Conservation (phyloP, 1,139 yeast species). For the Yamadazyma pseudoaaseri region DNA sequence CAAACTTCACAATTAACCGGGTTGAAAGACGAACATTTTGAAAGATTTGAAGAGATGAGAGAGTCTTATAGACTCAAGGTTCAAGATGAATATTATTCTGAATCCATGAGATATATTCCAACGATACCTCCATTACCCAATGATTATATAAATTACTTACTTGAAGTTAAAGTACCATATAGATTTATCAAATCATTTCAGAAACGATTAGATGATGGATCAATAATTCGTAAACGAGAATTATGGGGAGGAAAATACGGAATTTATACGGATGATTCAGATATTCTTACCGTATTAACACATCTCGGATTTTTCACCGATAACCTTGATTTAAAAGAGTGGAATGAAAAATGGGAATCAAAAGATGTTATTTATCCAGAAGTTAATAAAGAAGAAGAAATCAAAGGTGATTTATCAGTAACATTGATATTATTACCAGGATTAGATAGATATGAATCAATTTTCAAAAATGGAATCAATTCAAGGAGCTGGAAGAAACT, state of each 20-base stretch:
- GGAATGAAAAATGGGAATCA: slow-evolving; percentile 34
- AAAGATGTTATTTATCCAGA: slow-evolving; percentile 28
- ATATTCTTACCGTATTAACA: slow-evolving; percentile 67
- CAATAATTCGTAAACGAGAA: slow-evolving; percentile 43
- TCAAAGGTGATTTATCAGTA: slow-evolving; percentile 59
- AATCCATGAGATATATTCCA: slow-evolving; percentile 32
- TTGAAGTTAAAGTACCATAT: slow-evolving; percentile 66
- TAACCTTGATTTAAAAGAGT: slow-evolving; percentile 28
- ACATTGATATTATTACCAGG: slow-evolving; percentile 71
- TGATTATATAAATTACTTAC: slow-evolving; percentile 56
- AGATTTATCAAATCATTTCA: slow-evolving; percentile 29
- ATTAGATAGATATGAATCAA: slow-evolving; percentile 59
- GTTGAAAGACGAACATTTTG: slow-evolving; percentile 32
- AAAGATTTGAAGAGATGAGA: slow-evolving; percentile 30
- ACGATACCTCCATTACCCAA: slow-evolving; percentile 46
- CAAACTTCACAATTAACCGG: slow-evolving; percentile 40
- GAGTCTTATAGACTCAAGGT: slow-evolving; percentile 25
- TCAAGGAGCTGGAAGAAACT: slow-evolving; percentile 67
- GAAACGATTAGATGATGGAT: slow-evolving; percentile 31
- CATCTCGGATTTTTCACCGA: slow-evolving; percentile 65
- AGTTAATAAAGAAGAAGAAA: slow-evolving; percentile 24
- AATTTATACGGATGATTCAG: slow-evolving; percentile 90
- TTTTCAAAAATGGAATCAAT: slow-evolving; percentile 63
- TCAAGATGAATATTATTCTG: slow-evolving; percentile 18
- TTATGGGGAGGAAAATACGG: slow-evolving; percentile 86